Percentiles rank a stretch among this genome's conserved stretches.
Conservation (phyloP, 2,329 filamentous ascomycete genomes). For the Ophiostoma australiae region DNA sequence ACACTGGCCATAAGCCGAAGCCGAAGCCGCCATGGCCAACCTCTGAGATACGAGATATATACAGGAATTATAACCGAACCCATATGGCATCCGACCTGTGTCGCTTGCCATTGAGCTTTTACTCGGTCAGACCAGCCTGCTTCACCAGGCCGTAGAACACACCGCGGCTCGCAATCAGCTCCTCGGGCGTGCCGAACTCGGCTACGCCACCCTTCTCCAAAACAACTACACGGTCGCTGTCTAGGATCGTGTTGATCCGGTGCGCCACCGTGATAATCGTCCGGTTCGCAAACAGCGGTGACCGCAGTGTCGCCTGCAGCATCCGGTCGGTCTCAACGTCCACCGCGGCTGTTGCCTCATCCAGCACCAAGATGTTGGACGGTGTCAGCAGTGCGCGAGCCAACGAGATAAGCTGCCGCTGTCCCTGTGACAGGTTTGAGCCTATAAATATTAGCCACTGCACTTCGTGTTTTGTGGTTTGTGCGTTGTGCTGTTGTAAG, state of each 20-base stretch:
- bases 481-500: not conserved
- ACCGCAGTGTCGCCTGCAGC: slow-evolving; percentile 59
- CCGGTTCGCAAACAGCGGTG: slow-evolving; percentile 71
- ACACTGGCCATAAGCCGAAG: not conserved
- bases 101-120: not conserved
- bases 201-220: slow-evolving; percentile 84
- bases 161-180: slow-evolving; percentile 69
- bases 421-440: slow-evolving; percentile 91
- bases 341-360: slow-evolving; percentile 84
- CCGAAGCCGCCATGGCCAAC: not conserved
- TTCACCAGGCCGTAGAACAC: slow-evolving; percentile 86
- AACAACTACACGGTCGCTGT: slow-evolving; percentile 84
- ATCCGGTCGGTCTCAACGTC: slow-evolving; percentile 64
- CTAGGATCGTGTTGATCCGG: slow-evolving; percentile 94
- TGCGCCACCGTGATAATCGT: slow-evolving; percentile 99
- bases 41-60: not conserved
- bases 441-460: slow-evolving; percentile 46
- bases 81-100: not conserved
- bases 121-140: slow-evolving; percentile 70
- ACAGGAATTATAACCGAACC: not conserved
- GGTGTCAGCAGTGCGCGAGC: slow-evolving; percentile 91
- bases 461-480: not conserved
- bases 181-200: slow-evolving; percentile 84
- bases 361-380: slow-evolving; percentile 92
- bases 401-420: slow-evolving; percentile 88